Conservation (phyloP, 202 grass and related monocot species). For the Setaria italica region DNA sequence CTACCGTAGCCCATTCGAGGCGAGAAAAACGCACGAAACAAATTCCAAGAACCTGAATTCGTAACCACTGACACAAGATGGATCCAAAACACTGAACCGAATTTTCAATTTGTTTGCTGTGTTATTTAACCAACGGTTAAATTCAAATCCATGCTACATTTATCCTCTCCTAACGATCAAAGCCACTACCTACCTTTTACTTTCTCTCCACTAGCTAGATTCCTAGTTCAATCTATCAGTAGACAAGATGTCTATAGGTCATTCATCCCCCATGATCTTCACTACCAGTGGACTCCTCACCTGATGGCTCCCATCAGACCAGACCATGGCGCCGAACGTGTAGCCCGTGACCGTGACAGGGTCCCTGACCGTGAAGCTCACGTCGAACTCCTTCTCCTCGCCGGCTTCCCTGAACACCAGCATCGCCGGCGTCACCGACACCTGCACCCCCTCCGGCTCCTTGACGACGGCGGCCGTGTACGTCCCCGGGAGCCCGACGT, state of each 20-base stretch:
- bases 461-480: slow-evolving; percentile 47
- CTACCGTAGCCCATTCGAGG: neutral
- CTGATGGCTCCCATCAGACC: slow-evolving; percentile 77
- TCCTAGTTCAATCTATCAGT: neutral
- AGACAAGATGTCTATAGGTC: neutral
- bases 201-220: neutral
- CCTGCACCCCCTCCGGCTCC: slow-evolving; percentile 51
- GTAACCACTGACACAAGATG: neutral
- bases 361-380: slow-evolving; percentile 39
- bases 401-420: slow-evolving; percentile 45
- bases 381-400: slow-evolving; percentile 57
- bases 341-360: slow-evolving; percentile 30
- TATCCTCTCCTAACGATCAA: slow-evolving; percentile 12
- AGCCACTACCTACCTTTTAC: neutral
- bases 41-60: neutral
- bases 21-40: neutral
- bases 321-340: slow-evolving; percentile 65
- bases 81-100: neutral
- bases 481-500: slow-evolving; percentile 53
- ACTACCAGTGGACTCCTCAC: slow-evolving; percentile 78
- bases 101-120: neutral
- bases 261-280: slow-evolving; percentile 19
- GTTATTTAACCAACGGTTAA: slow-evolving; percentile 19
- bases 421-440: slow-evolving; percentile 43
- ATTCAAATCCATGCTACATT: neutral